These are phyloP conservation scores for Rhodotorula sp. DNA, from an alignment of 1,284 basidiomycete species.

Conservation along the genomic window DNA sequence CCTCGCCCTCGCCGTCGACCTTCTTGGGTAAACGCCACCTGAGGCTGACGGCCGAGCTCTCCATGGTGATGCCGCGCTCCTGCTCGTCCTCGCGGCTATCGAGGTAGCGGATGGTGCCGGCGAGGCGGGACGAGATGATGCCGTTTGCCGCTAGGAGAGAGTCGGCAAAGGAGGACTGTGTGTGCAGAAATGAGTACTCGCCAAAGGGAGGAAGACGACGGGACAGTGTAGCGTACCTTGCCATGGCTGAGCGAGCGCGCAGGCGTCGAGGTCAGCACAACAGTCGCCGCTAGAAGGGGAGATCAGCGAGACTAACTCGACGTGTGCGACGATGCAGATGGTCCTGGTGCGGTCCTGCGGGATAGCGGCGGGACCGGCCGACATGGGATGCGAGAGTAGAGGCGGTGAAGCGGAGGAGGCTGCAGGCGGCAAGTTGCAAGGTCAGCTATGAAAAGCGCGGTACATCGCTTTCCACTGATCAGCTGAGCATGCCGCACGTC, in stretches of 20 bases:
- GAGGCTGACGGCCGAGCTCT: constrained; percentile 75
- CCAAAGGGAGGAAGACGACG: neutral
- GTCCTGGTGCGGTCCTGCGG: constrained; percentile 19
- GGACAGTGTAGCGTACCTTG: constrained; percentile 10
- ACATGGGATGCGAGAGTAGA: neutral
- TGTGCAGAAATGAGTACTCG: neutral
- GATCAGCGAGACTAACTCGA: constrained; percentile 54
- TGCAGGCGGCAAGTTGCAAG: neutral
- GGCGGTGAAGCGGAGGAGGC: neutral
- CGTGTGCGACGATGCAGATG: constrained; percentile 47
- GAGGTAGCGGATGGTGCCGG: constrained; percentile 93
- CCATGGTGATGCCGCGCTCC: constrained; percentile 98
- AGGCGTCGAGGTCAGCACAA: constrained; percentile 1
- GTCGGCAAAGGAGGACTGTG: constrained; percentile 73
- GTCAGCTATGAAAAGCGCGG: neutral
- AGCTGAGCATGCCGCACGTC: too few relatives aligned
- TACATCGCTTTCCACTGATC: too few relatives aligned
- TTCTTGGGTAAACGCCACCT: constrained; percentile 33
- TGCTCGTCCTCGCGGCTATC: constrained; percentile 98
- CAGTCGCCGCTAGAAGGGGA: too few relatives aligned
- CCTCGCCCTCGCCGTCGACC: neutral
- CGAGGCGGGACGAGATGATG: constrained; percentile 92
- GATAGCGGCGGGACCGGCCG: constrained; percentile 3
- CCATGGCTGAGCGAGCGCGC: constrained; percentile 26
- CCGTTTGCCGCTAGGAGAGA: constrained; percentile 94